Conservation (phyloP, 2,329 filamentous ascomycete species). For the Periconia sp. region DNA sequence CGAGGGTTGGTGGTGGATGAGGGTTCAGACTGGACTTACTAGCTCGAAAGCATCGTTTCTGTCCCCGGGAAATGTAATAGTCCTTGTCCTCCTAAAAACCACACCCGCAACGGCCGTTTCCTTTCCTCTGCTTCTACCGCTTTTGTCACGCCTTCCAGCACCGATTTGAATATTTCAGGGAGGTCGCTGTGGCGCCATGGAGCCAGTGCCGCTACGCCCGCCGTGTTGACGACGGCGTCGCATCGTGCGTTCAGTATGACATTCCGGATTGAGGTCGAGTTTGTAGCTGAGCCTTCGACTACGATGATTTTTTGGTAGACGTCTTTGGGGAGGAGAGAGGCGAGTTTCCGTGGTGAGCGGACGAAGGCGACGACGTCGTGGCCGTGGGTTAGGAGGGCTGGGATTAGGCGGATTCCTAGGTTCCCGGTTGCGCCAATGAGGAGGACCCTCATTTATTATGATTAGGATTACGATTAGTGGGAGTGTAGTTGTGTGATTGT, state of each 20-base stretch:
- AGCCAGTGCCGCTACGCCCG: slow-evolving; percentile 41
- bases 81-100: slow-evolving; percentile 42
- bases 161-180: slow-evolving; percentile 41
- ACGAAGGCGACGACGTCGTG: slow-evolving; percentile 46
- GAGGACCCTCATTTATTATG: slow-evolving; percentile 43
- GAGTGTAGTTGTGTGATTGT: neutral
- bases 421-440: slow-evolving; percentile 46
- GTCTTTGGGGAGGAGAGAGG: slow-evolving; percentile 35
- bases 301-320: slow-evolving; percentile 37
- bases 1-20: too few species aligned
- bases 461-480: slow-evolving; percentile 1
- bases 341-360: slow-evolving; percentile 43
- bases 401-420: slow-evolving; percentile 40
- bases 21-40: too few species aligned
- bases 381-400: slow-evolving; percentile 38
- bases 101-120: slow-evolving; percentile 39
- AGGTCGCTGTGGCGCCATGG: slow-evolving; percentile 43
- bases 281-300: slow-evolving; percentile 43
- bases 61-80: slow-evolving; percentile 42
- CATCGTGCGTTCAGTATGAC: slow-evolving; percentile 42
- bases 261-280: slow-evolving; percentile 35
- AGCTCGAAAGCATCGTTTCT: slow-evolving; percentile 28
- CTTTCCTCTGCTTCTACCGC: slow-evolving; percentile 37
- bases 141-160: slow-evolving; percentile 34
- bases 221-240: slow-evolving; percentile 46